Evolutionary conservation across 2,329 filamentous ascomycete species (phyloP).

Genomic region (Nemania sp.): DNA sequence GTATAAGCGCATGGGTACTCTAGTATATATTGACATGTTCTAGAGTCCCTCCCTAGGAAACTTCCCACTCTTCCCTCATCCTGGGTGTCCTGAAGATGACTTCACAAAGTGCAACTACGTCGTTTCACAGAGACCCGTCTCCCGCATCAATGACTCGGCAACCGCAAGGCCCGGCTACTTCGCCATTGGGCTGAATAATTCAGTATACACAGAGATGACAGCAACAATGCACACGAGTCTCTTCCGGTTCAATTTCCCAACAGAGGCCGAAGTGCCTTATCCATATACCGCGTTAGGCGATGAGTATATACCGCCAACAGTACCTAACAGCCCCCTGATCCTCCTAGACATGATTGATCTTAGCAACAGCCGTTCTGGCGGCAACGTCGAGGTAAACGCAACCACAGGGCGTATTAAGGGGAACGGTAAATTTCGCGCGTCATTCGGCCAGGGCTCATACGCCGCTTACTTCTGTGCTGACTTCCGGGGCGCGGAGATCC

Average conservation of each 20-base stretch:
- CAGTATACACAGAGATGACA: slow-evolving; percentile 71
- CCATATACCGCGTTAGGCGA: slow-evolving; percentile 33
- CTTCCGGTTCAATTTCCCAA: slow-evolving; percentile 69
- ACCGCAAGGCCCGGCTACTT: slow-evolving; percentile 71
- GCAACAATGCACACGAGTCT: slow-evolving; percentile 68
- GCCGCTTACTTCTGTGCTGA: slow-evolving; percentile 71
- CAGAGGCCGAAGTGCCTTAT: slow-evolving; percentile 45
- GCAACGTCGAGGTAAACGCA: slow-evolving; percentile 63
- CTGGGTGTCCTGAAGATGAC: slow-evolving; percentile 62
- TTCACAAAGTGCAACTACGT: slow-evolving; percentile 64
- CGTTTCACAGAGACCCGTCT: slow-evolving; percentile 58
- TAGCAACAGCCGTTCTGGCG: slow-evolving; percentile 61
- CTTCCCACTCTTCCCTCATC: slow-evolving; percentile 65
- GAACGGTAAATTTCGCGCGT: slow-evolving; percentile 68
- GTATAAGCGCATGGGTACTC: background rate
- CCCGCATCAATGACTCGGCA: slow-evolving; percentile 63
- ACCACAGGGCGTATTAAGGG: slow-evolving; percentile 68
- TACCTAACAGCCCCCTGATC: slow-evolving; percentile 65
- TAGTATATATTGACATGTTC: slow-evolving; percentile 36
- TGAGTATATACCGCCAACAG: slow-evolving; percentile 30
- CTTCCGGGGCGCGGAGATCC: slow-evolving; percentile 65
- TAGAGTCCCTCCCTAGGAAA: slow-evolving; percentile 63
- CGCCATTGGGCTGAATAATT: slow-evolving; percentile 66
- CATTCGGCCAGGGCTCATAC: slow-evolving; percentile 71
- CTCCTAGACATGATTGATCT: slow-evolving; percentile 71